Percentiles rank a stretch among this genome's conserved stretches.
phyloP scores from a whole-genome alignment of 169 alveolate genomes.

The Plasmodium malariae region DNA sequence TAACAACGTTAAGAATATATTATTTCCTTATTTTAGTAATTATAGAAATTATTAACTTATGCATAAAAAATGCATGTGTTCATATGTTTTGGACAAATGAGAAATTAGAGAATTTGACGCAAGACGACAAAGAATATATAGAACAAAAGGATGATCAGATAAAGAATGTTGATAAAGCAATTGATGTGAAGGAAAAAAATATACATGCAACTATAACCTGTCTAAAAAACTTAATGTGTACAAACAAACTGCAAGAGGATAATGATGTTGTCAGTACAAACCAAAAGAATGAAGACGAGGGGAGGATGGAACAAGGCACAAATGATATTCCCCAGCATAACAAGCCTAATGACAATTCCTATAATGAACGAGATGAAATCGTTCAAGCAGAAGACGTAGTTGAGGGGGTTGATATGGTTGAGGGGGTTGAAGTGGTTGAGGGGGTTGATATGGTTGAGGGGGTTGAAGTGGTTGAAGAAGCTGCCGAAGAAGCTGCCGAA shows the following conservation, averaged over 20 bases:
- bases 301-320: not conserved
- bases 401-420: not conserved
- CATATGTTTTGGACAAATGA: conserved; percentile 48
- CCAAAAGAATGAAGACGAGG: not conserved
- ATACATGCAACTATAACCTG: conserved; percentile 24
- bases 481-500: not conserved
- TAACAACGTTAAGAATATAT: conserved; percentile 29
- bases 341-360: not conserved
- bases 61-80: conserved; percentile 11
- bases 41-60: conserved; percentile 5
- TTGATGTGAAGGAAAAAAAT: not conserved
- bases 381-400: not conserved
- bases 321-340: too few relatives aligned
- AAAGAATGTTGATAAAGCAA: not conserved
- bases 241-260: not conserved
- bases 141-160: not conserved
- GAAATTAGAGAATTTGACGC: conserved; percentile 3
- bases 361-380: not conserved
- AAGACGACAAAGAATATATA: conserved; percentile 5
- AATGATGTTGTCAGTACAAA: not conserved
- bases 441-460: not conserved
- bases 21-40: conserved; percentile 23
- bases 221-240: conserved; percentile 33
- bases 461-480: not conserved
- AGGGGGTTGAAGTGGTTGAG: not conserved